Percentiles rank a stretch among this genome's conserved stretches.
Conservation (phyloP, 768 basidiomycete genomes). For the Lentinula raphanica region DNA sequence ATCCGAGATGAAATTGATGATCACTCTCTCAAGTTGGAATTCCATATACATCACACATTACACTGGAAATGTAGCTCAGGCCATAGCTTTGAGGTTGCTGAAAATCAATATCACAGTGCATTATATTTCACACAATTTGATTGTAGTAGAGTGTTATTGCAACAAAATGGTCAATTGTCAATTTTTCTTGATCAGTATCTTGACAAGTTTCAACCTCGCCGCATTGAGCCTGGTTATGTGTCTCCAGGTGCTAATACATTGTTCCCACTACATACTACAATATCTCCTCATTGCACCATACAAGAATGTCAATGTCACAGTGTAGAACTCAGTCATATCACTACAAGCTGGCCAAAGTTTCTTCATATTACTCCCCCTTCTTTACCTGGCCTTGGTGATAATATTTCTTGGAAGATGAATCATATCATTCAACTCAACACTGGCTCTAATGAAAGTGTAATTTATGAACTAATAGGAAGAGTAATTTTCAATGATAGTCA, state of each 20-base stretch:
- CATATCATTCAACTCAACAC: not conserved
- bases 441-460: not conserved
- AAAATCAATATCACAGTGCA: not conserved
- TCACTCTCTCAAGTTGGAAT: not conserved
- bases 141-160: not conserved
- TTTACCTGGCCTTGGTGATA: not conserved
- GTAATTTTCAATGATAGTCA: not conserved
- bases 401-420: not conserved
- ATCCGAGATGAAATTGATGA: not conserved
- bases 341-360: not conserved
- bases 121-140: not conserved
- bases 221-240: not conserved
- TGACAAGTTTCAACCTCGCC: not conserved
- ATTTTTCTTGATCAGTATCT: not conserved
- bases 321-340: not conserved
- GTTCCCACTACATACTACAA: not conserved
- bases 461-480: not conserved
- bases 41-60: not conserved
- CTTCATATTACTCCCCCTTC: not conserved
- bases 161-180: not conserved
- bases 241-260: not conserved
- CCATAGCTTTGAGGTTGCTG: not conserved
- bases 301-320: not conserved
- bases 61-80: not conserved
- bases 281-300: not conserved